Percentiles rank a stretch among this genome's conserved stretches.
Evolutionary conservation across 495 filamentous ascomycete genomes (phyloP).

Genomic region (Immersiella caudata): DNA sequence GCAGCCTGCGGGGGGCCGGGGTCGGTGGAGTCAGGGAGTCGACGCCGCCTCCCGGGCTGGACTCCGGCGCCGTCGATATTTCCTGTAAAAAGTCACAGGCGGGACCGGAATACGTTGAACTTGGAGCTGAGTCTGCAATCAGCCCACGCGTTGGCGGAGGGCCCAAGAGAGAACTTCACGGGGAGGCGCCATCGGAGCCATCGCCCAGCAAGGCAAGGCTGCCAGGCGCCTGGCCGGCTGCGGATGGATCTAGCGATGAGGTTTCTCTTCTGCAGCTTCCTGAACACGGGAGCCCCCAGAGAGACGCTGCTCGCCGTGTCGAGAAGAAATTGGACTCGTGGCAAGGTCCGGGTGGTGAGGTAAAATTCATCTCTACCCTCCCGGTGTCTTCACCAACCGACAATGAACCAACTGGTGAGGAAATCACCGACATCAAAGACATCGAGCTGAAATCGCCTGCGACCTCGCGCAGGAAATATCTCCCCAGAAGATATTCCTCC

Average conservation of each 20-base stretch:
- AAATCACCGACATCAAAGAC: not conserved
- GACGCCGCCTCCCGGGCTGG: not conserved
- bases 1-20: not conserved
- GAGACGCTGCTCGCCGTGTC: not conserved
- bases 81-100: not conserved
- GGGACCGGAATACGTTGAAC: not conserved
- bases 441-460: not conserved
- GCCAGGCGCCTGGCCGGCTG: not conserved
- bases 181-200: not conserved
- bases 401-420: not conserved
- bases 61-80: not conserved
- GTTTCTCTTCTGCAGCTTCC: conserved; percentile 8
- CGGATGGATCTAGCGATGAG: conserved; percentile 11
- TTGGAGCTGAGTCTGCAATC: not conserved
- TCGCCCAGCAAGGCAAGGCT: not conserved
- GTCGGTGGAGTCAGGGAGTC: not conserved
- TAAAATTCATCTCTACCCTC: not conserved
- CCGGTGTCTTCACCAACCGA: not conserved
- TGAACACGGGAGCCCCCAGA: not conserved
- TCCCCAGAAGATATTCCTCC: not conserved
- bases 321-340: not conserved
- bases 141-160: not conserved
- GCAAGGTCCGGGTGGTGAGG: not conserved
- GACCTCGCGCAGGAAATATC: not conserved
- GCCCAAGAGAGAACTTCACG: not conserved